Evolutionary conservation across 1,139 yeast genomes (phyloP).

Genomic region (Kodamaea alishanica): DNA sequence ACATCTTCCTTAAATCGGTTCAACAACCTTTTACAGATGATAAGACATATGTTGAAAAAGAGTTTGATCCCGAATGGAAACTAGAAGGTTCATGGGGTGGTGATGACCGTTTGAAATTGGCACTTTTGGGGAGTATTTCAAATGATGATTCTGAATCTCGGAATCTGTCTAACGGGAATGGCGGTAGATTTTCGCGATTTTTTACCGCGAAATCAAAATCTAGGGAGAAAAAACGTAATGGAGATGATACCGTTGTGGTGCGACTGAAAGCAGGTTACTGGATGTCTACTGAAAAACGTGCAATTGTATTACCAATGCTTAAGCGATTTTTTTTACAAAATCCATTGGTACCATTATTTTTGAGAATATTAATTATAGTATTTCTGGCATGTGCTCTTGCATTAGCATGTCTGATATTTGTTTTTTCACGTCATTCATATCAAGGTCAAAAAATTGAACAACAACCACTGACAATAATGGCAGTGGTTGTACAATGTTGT

Average conservation of each 20-base stretch:
- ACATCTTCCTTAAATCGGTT: conserved; percentile 33
- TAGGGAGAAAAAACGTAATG: conserved; percentile 15
- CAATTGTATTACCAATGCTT: conserved; percentile 53
- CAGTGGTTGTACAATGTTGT: conserved; percentile 74
- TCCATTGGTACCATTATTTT: conserved; percentile 75
- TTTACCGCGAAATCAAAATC: conserved; percentile 7
- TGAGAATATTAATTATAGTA: conserved; percentile 65
- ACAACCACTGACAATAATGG: conserved; percentile 91
- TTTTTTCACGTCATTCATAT: conserved; percentile 39
- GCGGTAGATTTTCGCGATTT: conserved; percentile 15
- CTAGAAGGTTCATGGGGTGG: conserved; percentile 63
- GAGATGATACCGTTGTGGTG: conserved; percentile 32
- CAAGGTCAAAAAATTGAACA: conserved; percentile 53
- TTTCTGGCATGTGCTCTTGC: conserved; percentile 63
- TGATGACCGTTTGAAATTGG: conserved; percentile 54
- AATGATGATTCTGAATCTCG: conserved; percentile 23
- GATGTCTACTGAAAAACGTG: conserved; percentile 63
- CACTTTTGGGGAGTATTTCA: conserved; percentile 43
- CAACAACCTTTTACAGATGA: conserved; percentile 38
- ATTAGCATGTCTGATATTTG: conserved; percentile 61
- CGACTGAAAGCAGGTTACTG: conserved; percentile 61
- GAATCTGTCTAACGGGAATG: conserved; percentile 6
- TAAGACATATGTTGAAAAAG: conserved; percentile 22
- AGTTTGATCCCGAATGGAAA: conserved; percentile 16
- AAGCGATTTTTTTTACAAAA: conserved; percentile 61